Conservation (phyloP, 805 yeast species). For the Zygotorulaspora florentina region DNA sequence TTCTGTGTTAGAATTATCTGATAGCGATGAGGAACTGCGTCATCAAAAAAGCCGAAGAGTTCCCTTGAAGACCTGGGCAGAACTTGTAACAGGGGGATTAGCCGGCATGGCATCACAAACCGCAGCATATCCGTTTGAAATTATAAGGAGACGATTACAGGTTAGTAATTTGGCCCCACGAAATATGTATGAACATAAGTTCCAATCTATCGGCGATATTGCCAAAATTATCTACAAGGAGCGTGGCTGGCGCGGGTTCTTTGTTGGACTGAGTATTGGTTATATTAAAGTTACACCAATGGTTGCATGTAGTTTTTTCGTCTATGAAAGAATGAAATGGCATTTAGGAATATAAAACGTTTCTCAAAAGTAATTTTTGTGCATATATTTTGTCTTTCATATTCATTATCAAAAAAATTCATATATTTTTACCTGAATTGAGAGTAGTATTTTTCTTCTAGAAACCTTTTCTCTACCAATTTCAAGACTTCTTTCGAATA, state of each 20-base stretch:
- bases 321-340: constrained; percentile 81
- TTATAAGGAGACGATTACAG: constrained; percentile 90
- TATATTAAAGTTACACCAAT: constrained; percentile 93
- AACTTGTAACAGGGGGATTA: constrained; percentile 88
- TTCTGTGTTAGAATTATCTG: constrained; percentile 39
- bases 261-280: constrained; percentile 92
- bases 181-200: constrained; percentile 44
- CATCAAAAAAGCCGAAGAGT: constrained; percentile 37
- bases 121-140: constrained; percentile 95
- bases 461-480: constrained; percentile 57
- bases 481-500: constrained; percentile 57
- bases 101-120: constrained; percentile 95
- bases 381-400: constrained; percentile 1
- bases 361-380: constrained; percentile 1
- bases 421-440: constrained; percentile 39
- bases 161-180: constrained; percentile 74
- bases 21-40: constrained; percentile 18
- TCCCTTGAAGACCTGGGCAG: constrained; percentile 88
- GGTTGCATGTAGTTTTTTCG: constrained; percentile 95
- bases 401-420: not conserved
- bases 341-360: constrained; percentile 54
- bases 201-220: constrained; percentile 32
- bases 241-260: constrained; percentile 81
- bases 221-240: constrained; percentile 61
- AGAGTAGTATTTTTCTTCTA: constrained; percentile 72